Evolutionary conservation across 2,329 filamentous ascomycete species (phyloP).

Genomic region (Alternaria sp.): DNA sequence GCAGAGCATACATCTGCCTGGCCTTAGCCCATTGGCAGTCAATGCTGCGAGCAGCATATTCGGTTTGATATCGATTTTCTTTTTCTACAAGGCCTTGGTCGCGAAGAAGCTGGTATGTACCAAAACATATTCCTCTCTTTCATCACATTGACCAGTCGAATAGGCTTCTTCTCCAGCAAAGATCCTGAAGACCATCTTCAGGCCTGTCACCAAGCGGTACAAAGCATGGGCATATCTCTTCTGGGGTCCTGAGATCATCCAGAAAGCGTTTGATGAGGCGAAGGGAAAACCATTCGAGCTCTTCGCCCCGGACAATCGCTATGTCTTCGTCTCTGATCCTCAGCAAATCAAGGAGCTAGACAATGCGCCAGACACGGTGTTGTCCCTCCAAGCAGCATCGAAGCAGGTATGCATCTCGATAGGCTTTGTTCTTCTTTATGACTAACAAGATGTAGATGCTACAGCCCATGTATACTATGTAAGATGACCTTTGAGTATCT

Average conservation of each 20-base stretch:
- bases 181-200: constrained; percentile 7
- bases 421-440: neutral
- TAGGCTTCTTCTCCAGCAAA: constrained; percentile 9
- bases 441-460: constrained; percentile 13
- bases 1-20: constrained; percentile 8
- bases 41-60: constrained; percentile 22
- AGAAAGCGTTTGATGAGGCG: constrained; percentile 19
- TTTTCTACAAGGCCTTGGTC: constrained; percentile 22
- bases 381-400: constrained; percentile 27
- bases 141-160: neutral
- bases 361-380: constrained; percentile 22
- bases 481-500: neutral
- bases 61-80: constrained; percentile 21
- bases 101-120: constrained; percentile 16
- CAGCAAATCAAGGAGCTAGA: constrained; percentile 29
- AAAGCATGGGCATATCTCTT: constrained; percentile 25
- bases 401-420: constrained; percentile 19
- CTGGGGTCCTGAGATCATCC: constrained; percentile 23
- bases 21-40: constrained; percentile 13
- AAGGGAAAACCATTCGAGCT: constrained; percentile 24
- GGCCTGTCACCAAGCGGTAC: constrained; percentile 18
- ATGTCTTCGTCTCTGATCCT: constrained; percentile 25
- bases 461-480: constrained; percentile 25
- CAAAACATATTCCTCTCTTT: neutral
- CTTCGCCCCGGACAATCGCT: constrained; percentile 24